phyloP scores from a whole-genome alignment of 257 asterid genomes.

The Petunia axillaris region DNA sequence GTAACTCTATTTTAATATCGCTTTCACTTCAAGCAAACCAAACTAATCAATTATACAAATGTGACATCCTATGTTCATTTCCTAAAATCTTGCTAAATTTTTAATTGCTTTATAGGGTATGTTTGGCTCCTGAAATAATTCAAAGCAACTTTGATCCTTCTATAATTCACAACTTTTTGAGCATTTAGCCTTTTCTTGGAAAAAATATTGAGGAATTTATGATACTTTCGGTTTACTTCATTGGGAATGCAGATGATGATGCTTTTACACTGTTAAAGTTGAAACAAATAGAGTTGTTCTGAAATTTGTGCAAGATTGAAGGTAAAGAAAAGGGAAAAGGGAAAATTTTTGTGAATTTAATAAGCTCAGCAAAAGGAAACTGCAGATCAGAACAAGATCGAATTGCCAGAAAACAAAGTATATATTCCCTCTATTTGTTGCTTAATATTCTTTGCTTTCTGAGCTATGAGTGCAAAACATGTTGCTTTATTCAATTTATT shows the following conservation, averaged over 20 bases:
- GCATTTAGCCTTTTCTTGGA: too few relatives aligned
- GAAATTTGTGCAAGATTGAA: conserved; percentile 41
- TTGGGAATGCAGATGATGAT: conserved; percentile 25
- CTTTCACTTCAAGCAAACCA: conserved; percentile 18
- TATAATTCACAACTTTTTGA: background rate
- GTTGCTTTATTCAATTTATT: conserved; percentile 8
- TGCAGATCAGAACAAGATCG: conserved; percentile 28
- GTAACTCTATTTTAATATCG: conserved; percentile 16
- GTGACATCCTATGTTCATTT: background rate
- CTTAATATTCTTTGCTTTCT: conserved; percentile 25
- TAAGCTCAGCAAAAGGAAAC: background rate
- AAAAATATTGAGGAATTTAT: conserved; percentile 22
- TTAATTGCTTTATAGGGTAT: background rate
- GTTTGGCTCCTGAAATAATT: background rate
- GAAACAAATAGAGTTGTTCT: conserved; percentile 22
- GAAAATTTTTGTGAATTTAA: conserved; percentile 29
- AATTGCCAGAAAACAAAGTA: conserved; percentile 34
- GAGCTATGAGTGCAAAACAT: conserved; percentile 10
- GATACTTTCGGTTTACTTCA: conserved; percentile 39
- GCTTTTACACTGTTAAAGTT: conserved; percentile 36
- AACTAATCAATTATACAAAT: background rate
- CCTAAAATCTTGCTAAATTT: conserved; percentile 21
- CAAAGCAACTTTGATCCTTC: background rate
- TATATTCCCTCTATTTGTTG: background rate
- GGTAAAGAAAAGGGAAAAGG: conserved; percentile 40